These are phyloP conservation scores for Halenospora varia DNA, from an alignment of 495 filamentous ascomycete species.

Conservation along the genomic window DNA sequence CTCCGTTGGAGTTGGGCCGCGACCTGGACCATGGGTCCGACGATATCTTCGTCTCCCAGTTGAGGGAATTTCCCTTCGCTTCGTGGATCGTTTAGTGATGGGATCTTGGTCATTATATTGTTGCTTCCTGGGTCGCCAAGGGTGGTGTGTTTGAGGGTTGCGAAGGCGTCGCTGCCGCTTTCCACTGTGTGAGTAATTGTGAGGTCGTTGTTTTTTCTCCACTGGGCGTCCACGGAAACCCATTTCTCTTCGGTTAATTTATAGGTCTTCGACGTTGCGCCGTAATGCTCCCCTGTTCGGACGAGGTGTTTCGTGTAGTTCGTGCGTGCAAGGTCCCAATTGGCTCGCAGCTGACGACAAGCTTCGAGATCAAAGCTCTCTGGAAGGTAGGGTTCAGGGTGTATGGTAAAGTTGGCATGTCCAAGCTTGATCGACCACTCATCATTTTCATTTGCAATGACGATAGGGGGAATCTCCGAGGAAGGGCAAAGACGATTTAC, in stretches of 20 bases:
- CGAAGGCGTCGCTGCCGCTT: slow-evolving; percentile 26
- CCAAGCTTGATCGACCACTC: slow-evolving; percentile 79
- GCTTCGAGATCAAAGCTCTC: slow-evolving; percentile 52
- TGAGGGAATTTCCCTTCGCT: slow-evolving; percentile 81
- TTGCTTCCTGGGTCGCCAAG: slow-evolving; percentile 22
- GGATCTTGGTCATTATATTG: slow-evolving; percentile 49
- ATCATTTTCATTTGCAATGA: slow-evolving; percentile 63
- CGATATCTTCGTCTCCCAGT: slow-evolving; percentile 84
- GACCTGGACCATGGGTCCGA: slow-evolving; percentile 82
- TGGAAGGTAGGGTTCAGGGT: slow-evolving; percentile 74
- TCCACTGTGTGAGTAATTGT: slow-evolving; percentile 45
- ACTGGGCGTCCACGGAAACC: slow-evolving; percentile 67
- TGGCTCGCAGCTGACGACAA: slow-evolving; percentile 62
- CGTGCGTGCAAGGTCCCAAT: slow-evolving; percentile 76
- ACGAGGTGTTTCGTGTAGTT: slow-evolving; percentile 83
- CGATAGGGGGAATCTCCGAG: slow-evolving; percentile 39
- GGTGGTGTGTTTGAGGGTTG: slow-evolving; percentile 27
- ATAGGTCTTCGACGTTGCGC: slow-evolving; percentile 77
- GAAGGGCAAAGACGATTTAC: slow-evolving; percentile 27
- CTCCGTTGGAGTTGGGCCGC: slow-evolving; percentile 26
- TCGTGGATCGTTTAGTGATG: slow-evolving; percentile 54
- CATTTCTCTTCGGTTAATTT: slow-evolving; percentile 80
- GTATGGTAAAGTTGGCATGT: slow-evolving; percentile 88
- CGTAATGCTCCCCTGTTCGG: slow-evolving; percentile 83
- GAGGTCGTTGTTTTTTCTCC: slow-evolving; percentile 62